phyloP scores from a whole-genome alignment of 495 filamentous ascomycete species.

The Friedmanniomyces endolithicus region DNA sequence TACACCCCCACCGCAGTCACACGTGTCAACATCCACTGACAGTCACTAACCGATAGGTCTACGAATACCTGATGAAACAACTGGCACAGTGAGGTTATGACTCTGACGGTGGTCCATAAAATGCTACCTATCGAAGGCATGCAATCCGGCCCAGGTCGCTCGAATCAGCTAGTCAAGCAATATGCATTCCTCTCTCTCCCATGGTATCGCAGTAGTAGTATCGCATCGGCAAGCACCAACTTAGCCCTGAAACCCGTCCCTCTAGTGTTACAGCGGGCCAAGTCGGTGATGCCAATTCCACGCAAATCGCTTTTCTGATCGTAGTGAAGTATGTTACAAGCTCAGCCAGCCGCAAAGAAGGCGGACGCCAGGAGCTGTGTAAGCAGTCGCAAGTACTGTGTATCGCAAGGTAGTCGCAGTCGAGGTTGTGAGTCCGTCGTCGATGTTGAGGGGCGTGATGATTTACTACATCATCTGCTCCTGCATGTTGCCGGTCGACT shows the following conservation, averaged over 20 bases:
- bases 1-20: neutral
- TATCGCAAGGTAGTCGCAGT: neutral
- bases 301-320: neutral
- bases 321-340: slow-evolving; percentile 14
- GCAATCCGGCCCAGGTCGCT: neutral
- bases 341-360: slow-evolving; percentile 1
- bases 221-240: neutral
- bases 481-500: slow-evolving; percentile 64
- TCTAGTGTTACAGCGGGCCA: slow-evolving; percentile 4
- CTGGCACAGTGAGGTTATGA: slow-evolving; percentile 4
- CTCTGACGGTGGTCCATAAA: slow-evolving; percentile 6
- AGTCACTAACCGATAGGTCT: slow-evolving; percentile 10
- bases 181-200: neutral
- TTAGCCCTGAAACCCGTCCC: neutral
- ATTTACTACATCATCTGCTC: slow-evolving; percentile 86
- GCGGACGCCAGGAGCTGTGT: neutral
- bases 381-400: slow-evolving; percentile 2
- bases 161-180: slow-evolving; percentile 1
- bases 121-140: neutral
- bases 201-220: neutral
- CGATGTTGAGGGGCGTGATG: neutral
- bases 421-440: neutral
- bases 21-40: neutral
- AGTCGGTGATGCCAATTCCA: neutral
- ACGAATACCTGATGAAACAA: slow-evolving; percentile 20